A percentile compares a stretch with the other conserved stretches of the same genome.
These are phyloP conservation scores for Scenedesmus sp. DNA, from an alignment of 163 green algal genomes.

Conservation along the genomic window DNA sequence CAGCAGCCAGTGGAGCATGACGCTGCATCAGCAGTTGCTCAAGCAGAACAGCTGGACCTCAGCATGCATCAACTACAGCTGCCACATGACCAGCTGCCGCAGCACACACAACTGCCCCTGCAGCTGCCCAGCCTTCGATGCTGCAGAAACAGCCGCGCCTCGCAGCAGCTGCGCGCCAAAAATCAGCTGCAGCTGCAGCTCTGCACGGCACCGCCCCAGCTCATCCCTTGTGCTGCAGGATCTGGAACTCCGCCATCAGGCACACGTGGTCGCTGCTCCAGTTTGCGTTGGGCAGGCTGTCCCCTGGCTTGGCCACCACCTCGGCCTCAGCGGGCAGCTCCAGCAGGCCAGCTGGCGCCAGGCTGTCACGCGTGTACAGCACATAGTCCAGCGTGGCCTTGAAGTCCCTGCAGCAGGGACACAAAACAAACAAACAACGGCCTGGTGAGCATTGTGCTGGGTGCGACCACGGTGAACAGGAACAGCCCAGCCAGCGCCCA, in stretches of 20 bases:
- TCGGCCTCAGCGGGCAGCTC: slow-evolving; percentile 88
- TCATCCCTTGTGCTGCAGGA: slow-evolving; percentile 48
- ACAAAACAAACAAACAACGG: background rate
- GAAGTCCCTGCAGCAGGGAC: slow-evolving; percentile 32
- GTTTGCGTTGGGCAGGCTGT: slow-evolving; percentile 91
- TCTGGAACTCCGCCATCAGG: slow-evolving; percentile 92
- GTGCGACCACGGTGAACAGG: no score
- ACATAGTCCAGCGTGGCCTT: slow-evolving; percentile 98
- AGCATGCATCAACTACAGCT: background rate
- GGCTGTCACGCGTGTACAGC: slow-evolving; percentile 89
- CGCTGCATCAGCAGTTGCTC: no score
- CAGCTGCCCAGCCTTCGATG: no score
- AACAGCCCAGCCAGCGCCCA: no score
- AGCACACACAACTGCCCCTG: background rate
- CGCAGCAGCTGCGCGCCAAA: background rate
- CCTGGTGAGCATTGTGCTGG: background rate
- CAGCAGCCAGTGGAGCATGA: no score
- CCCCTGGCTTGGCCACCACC: slow-evolving; percentile 68
- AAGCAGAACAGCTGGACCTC: no score
- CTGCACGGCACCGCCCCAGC: background rate
- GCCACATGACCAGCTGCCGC: background rate
- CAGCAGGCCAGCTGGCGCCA: slow-evolving; percentile 80
- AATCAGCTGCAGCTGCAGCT: background rate
- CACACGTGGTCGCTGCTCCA: slow-evolving; percentile 94
- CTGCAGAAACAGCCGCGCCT: no score